Conservation (phyloP, 2,329 filamentous ascomycete genomes). For the Mycocentrospora acerina region DNA sequence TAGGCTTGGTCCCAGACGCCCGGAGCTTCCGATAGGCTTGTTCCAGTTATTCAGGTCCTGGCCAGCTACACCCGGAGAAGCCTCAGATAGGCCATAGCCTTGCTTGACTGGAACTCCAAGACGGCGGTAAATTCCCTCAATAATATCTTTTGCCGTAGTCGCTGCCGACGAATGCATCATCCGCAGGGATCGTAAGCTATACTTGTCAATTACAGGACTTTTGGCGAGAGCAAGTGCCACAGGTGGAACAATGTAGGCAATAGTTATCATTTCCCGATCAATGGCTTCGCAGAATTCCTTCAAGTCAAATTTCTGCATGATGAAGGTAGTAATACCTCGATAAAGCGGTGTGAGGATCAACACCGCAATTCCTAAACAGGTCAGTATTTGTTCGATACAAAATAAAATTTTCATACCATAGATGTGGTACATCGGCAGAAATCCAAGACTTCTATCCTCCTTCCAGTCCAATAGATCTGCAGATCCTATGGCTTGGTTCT, state of each 20-base stretch:
- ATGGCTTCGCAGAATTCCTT: slow-evolving; percentile 36
- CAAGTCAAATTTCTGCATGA: slow-evolving; percentile 45
- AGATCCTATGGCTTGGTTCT: slow-evolving; percentile 34
- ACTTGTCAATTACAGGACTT: slow-evolving; percentile 33
- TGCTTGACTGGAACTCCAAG: slow-evolving; percentile 42
- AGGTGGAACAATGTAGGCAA: too few relatives aligned
- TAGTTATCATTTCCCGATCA: slow-evolving; percentile 40
- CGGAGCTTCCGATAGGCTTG: slow-evolving; percentile 40
- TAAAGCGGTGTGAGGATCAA: slow-evolving; percentile 37
- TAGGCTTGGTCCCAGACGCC: slow-evolving; percentile 39
- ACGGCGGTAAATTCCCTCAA: slow-evolving; percentile 41
- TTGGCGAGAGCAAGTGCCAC: slow-evolving; percentile 43
- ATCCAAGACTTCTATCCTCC: too few relatives aligned
- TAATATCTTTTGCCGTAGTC: slow-evolving; percentile 41
- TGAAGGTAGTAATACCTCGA: slow-evolving; percentile 36
- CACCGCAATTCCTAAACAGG: slow-evolving; percentile 35
- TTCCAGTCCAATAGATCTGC: slow-evolving; percentile 13
- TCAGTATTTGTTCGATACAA: background rate
- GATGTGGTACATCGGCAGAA: slow-evolving; percentile 44
- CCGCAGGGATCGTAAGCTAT: slow-evolving; percentile 35
- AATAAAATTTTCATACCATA: slow-evolving; percentile 44
- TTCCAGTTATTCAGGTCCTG: slow-evolving; percentile 34
- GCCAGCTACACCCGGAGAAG: slow-evolving; percentile 42
- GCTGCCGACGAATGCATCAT: slow-evolving; percentile 44
- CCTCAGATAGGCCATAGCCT: slow-evolving; percentile 45